Base-by-base conservation (phyloP, 176 grass and related monocot genomes). In the Alloteropsis semialata region DNA sequence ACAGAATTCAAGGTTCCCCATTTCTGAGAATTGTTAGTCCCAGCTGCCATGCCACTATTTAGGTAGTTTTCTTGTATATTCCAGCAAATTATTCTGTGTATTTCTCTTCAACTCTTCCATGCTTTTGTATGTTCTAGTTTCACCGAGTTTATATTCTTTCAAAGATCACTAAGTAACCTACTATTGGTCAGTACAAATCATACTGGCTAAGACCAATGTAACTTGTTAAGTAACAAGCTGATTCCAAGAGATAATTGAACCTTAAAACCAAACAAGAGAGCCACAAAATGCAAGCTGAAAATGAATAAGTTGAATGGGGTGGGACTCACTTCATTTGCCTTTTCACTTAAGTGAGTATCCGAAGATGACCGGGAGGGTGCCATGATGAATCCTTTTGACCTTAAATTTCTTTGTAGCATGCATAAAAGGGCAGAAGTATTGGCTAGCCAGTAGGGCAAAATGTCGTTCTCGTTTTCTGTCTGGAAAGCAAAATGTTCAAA, bases 391-490 rank as follows among this genome's bases (percentile, higher is more conserved):
- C 84, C 91, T 78, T 90, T 91, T 76, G 91, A 92, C 69, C 94
- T 76, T 75, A 97, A 63, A 64, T 97, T 97, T 81, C 89, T 97
- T 89, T 97, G 94, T 33, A 97, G 81, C 82, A 93, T 80, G 77
- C 89, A 97, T 49, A 97, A 34, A 90, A 97, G 94, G 49, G 91
- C 81, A 75, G 94, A 97, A 81, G 91, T 36, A 88, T 97, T 97
- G 66, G 91, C 92, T 72, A 97, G 53, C 91, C 91, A 97, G 76
- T 97, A 93, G 5, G 94, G 91, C 75, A 97, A 93, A 82, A 91
- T 75, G 80, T 91, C 84, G 36, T 93, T 89, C 87, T 90, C 91
- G 58, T 83, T 91, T 78, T 90, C 91, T 81, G 90, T 61, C 94
- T 97, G 88, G 90, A 91, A 78, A 85, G 64, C 29, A 49, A 76